phyloP scores from a whole-genome alignment of 768 basidiomycete species.

The Hypholoma fasciculare region DNA sequence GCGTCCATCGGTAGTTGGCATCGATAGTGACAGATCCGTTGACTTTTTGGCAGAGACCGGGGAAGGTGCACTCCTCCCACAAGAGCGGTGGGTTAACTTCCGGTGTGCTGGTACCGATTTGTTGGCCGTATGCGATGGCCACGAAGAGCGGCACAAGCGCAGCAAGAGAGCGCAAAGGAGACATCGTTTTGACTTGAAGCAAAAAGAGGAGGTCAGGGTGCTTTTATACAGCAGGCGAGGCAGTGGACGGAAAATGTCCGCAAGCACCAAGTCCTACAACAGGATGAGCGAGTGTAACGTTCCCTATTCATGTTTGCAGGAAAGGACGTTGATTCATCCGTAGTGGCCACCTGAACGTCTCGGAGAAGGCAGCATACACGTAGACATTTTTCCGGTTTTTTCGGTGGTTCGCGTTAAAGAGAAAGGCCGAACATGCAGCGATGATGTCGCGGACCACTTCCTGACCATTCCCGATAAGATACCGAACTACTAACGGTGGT shows the following conservation, averaged over 20 bases:
- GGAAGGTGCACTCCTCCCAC: slow-evolving; percentile 37
- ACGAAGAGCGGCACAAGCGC: slow-evolving; percentile 25
- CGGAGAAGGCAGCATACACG: neutral
- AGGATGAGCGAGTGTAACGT: neutral
- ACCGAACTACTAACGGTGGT: too few species aligned
- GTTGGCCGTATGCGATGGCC: slow-evolving; percentile 41
- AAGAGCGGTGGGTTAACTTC: slow-evolving; percentile 45
- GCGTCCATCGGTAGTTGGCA: slow-evolving; percentile 52
- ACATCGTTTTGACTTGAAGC: slow-evolving; percentile 7
- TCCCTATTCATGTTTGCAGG: neutral
- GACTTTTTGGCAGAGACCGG: slow-evolving; percentile 33
- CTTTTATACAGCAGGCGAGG: slow-evolving; percentile 8
- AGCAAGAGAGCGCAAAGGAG: slow-evolving; percentile 9
- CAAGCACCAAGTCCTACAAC: neutral
- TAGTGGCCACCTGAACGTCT: neutral
- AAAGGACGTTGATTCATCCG: slow-evolving; percentile 14
- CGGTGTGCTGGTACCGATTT: slow-evolving; percentile 42
- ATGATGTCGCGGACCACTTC: slow-evolving; percentile 6
- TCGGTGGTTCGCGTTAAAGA: too few species aligned
- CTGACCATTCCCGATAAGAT: neutral
- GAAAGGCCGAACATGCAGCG: slow-evolving; percentile 12
- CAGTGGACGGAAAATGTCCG: slow-evolving; percentile 16
- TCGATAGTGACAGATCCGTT: slow-evolving; percentile 40
- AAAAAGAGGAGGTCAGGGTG: neutral
- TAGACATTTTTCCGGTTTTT: slow-evolving; percentile 6